Evolutionary conservation across 495 filamentous ascomycete species (phyloP).

Genomic region (Coniosporium apollinis): DNA sequence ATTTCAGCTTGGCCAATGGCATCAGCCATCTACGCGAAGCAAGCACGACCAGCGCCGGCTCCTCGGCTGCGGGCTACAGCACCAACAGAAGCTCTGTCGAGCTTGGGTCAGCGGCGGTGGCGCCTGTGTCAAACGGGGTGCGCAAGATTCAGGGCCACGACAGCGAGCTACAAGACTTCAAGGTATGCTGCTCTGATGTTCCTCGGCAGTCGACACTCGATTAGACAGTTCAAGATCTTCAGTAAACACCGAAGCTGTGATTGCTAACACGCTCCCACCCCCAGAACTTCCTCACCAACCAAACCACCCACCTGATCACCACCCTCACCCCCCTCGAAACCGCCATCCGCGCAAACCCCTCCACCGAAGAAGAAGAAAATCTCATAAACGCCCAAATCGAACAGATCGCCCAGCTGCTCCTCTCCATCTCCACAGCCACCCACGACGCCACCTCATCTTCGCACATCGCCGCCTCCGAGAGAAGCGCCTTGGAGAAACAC

Average conservation of each 20-base stretch:
- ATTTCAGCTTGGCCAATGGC: not conserved
- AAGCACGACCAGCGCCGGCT: not conserved
- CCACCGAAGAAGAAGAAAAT: constrained; percentile 44
- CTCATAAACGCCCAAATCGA: constrained; percentile 53
- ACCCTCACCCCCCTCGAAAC: constrained; percentile 68
- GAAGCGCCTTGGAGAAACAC: constrained; percentile 36
- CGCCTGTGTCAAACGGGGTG: constrained; percentile 1
- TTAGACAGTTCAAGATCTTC: too few species aligned
- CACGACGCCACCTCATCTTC: constrained; percentile 36
- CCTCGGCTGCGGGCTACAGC: not conserved
- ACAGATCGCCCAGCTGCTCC: constrained; percentile 52
- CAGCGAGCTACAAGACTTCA: not conserved
- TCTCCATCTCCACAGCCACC: constrained; percentile 49
- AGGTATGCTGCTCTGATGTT: not conserved
- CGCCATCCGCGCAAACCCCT: constrained; percentile 59
- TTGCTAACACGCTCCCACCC: too few species aligned
- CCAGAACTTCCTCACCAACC: constrained; percentile 72
- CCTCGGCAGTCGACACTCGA: not conserved
- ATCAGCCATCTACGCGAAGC: not conserved
- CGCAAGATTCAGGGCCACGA: constrained; percentile 1
- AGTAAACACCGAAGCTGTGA: too few species aligned
- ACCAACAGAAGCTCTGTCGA: not conserved
- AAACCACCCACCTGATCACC: constrained; percentile 63
- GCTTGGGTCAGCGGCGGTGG: not conserved
- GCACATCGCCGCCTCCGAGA: too few species aligned